Base-by-base conservation (phyloP, 2,329 filamentous ascomycete genomes). In the Colletotrichum sp. region DNA sequence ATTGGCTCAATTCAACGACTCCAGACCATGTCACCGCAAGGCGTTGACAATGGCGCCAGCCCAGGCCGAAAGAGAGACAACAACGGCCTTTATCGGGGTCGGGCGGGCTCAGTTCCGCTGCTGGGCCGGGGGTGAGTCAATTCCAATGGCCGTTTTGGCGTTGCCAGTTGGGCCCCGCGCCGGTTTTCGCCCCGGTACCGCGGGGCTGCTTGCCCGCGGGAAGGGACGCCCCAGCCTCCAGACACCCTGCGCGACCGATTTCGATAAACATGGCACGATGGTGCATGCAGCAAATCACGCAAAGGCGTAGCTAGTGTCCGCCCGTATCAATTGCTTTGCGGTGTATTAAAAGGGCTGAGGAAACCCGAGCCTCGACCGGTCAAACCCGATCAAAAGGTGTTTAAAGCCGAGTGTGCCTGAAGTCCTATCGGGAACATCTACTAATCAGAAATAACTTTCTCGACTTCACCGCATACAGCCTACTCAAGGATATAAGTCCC, bases 181-280 rank as follows among this genome's bases (percentile, higher is more conserved):
- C 72, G 72, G 72, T 74, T 74, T 73, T 74, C 68, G 72, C 62
- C 69, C 64, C 63, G 63, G 69, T 59, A 43, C 38, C 57, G 68
- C 57, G 63, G 71, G 70, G 33, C 7, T 54, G 38, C 33, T 74
- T 74, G 72, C 47, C 72, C 72, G 72, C 72, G 72, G 72, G 58
- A 31, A 74, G 55, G 43, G 38, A 47, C 43, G 29, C 24, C 72
- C 62, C 72, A 68, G 66, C 55, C 36, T 68, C 54, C 6, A 64
- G 36, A 6, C 27, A 38, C 18, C 24, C 21, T 31, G 16, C 36
- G 16, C 33, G 24, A 51, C 12, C 51, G 57, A 61, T 34, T 34
- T 27, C 36, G 57, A 58, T 58, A 67, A 64, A 63, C 47, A 64
- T 67, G 68, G 63, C 29, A 16, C 57, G 34, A 72, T 72, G 38